Percentiles rank a stretch among this genome's conserved stretches.
Evolutionary conservation across 768 basidiomycete species (phyloP).

Genomic region (Ephemerocybe angulata): DNA sequence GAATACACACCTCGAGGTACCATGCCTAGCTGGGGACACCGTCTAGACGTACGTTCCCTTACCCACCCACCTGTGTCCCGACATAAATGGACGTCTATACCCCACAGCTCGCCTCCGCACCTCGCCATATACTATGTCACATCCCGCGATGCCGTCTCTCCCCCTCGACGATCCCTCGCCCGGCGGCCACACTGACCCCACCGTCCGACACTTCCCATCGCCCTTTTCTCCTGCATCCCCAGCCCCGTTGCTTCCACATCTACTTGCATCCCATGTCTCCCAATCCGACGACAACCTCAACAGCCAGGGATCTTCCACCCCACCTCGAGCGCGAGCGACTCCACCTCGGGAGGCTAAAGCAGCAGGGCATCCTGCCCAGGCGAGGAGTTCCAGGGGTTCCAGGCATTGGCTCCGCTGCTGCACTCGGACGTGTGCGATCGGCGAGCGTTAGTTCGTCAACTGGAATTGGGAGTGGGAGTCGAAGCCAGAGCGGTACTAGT

Average conservation of each 20-base stretch:
- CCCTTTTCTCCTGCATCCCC: conserved; percentile 51
- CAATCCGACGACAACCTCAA: conserved; percentile 22
- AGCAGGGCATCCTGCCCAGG: conserved; percentile 20
- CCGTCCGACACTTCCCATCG: conserved; percentile 53
- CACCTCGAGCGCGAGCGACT: conserved; percentile 22
- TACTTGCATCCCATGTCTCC: conserved; percentile 15
- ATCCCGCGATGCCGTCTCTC: neutral
- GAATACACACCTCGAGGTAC: too few relatives aligned
- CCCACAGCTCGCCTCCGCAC: too few relatives aligned
- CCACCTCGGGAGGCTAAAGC: conserved; percentile 9
- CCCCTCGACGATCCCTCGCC: neutral
- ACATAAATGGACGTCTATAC: too few relatives aligned
- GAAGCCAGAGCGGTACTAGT: conserved; percentile 14
- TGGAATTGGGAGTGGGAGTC: too few relatives aligned
- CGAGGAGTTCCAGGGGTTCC: conserved; percentile 64
- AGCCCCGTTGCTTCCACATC: neutral
- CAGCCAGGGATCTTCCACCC: neutral
- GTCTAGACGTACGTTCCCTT: too few relatives aligned
- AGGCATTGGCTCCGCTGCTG: conserved; percentile 15
- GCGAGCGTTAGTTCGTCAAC: too few relatives aligned
- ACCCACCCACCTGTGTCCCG: too few relatives aligned
- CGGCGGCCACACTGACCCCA: neutral
- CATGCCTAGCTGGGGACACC: too few relatives aligned
- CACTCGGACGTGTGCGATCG: neutral
- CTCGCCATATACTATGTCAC: too few relatives aligned